These are phyloP conservation scores for Syzygium malaccense DNA, from an alignment of 441 rosid genomes.

Conservation along the genomic window DNA sequence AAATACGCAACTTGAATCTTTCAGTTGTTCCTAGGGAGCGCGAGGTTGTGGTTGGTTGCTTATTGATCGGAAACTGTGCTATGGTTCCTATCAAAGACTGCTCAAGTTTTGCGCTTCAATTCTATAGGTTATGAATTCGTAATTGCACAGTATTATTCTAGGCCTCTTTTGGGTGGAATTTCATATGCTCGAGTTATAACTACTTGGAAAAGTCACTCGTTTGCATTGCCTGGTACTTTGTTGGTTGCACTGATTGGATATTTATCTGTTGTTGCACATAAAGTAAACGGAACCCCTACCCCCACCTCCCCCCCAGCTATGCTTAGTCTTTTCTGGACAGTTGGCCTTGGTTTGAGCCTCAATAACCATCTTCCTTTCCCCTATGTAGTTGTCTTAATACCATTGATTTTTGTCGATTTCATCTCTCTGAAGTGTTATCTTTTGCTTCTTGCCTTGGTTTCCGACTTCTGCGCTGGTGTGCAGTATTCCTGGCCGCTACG, in stretches of 20 bases:
- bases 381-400: not conserved
- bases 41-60: not conserved
- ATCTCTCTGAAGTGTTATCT: not conserved
- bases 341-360: not conserved
- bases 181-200: not conserved
- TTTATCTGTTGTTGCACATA: not conserved
- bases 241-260: not conserved
- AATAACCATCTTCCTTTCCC: not conserved
- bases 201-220: not conserved
- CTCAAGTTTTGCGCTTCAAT: not conserved
- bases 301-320: no score
- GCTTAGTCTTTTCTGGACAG: not conserved
- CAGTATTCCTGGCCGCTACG: constrained; percentile 66
- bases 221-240: not conserved
- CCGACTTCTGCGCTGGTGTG: not conserved
- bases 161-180: not conserved
- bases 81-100: not conserved
- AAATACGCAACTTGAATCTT: not conserved
- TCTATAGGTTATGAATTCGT: not conserved
- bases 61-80: not conserved
- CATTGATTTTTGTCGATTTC: not conserved
- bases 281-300: not conserved
- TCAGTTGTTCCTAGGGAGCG: not conserved
- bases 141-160: not conserved
- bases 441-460: not conserved